phyloP scores from a whole-genome alignment of 1,284 basidiomycete genomes.

The Bjerkandera adusta region DNA sequence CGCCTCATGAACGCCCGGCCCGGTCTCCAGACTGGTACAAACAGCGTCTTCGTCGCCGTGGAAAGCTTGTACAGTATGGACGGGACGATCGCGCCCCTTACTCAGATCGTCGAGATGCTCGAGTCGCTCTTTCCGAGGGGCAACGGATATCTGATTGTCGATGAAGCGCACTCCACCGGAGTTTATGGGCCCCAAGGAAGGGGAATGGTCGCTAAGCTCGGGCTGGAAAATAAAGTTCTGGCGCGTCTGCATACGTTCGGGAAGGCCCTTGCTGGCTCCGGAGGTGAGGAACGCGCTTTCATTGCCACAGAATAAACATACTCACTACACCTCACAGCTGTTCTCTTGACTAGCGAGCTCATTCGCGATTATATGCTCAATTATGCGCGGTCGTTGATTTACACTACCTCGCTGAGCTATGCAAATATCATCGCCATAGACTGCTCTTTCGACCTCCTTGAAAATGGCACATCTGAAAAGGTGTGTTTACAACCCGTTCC shows the following conservation, averaged over 20 bases:
- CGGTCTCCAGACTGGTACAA: conserved; percentile 32
- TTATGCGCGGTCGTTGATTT: conserved; percentile 90
- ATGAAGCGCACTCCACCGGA: conserved; percentile 89
- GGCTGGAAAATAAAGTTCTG: conserved; percentile 59
- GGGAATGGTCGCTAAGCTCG: conserved; percentile 65
- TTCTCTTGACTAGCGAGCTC: conserved; percentile 70
- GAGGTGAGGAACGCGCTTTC: conserved; percentile 55
- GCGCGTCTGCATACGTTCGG: conserved; percentile 71
- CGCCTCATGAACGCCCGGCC: conserved; percentile 36
- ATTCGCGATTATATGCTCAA: conserved; percentile 88
- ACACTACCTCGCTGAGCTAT: conserved; percentile 80
- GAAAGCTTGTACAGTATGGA: conserved; percentile 97
- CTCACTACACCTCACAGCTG: conserved; percentile 47
- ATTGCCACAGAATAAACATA: neutral
- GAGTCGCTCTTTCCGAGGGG: conserved; percentile 57
- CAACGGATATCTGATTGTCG: conserved; percentile 75
- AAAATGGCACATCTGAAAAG: conserved; percentile 61
- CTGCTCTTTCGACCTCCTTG: conserved; percentile 78
- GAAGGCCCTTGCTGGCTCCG: conserved; percentile 70
- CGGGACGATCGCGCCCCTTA: conserved; percentile 83
- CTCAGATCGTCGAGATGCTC: conserved; percentile 57
- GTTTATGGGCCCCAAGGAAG: conserved; percentile 78
- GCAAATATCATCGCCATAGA: conserved; percentile 74
- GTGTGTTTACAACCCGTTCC: conserved; percentile 30
- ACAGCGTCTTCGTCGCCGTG: conserved; percentile 76